Base-by-base conservation (phyloP, 2,329 filamentous ascomycete species). In the Colletotrichum filicis region DNA sequence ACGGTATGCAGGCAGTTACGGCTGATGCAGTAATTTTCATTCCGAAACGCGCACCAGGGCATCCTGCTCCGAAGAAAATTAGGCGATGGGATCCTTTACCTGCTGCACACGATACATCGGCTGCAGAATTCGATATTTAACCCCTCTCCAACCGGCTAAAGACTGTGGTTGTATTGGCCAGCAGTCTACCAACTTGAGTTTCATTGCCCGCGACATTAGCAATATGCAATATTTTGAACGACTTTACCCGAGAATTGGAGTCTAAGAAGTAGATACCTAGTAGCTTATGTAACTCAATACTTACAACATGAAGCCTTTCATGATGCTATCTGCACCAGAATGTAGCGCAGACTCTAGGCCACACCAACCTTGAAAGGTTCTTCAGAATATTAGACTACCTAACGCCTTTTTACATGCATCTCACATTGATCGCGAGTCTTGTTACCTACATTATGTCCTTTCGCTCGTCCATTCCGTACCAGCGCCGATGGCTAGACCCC, bases 81-180 rank as follows among this genome's bases (percentile, higher is more conserved):
- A 16, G 14, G 26, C 19, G 28, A 37, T 49, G 28, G 55, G 28
- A 26, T 66, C 19, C 12, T 52, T 58, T 4, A 24, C n/a, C 30
- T 37, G 35, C 30, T 37, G 35, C 14, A n/a, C 28, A 19, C 53
- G 28, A 60, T 14, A 28, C 35, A 42, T 60, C 2, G 37, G 57
- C 12, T 42, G 56, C 65, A 52, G 26, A 46, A 32, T 37, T 11
- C 4, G 12, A 24, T 35, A 26, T 12, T 37, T n/a, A 30, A 60
- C 53, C 22, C 65, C 56, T 28, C 56, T n/a, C 24, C 28, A 53
- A 53, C 56, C 64, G 63, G 64, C 63, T 57, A 68, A 62, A 52
- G 56, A 22, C 28, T 8, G 24, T 22, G 30, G 8, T 28, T 32
- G 56, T 63, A 67, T 46, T 16, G 19, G n/a, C 42, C 52, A 28